A percentile compares a stretch with the other conserved stretches of the same genome.
phyloP scores from a whole-genome alignment of 306 rosid species.

The Styphnolobium japonicum region DNA sequence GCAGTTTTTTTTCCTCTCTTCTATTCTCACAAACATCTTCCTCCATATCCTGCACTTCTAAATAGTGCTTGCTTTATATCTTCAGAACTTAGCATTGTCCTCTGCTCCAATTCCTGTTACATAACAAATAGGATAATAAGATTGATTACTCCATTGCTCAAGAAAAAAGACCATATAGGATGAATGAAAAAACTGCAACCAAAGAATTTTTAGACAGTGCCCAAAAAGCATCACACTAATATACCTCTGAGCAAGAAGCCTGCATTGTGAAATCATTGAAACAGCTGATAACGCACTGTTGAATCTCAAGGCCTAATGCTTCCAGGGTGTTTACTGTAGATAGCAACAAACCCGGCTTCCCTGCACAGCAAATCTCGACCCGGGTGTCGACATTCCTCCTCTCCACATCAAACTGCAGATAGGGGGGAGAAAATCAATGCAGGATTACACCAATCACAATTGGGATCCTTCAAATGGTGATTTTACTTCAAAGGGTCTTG shows the following conservation, averaged over 20 bases:
- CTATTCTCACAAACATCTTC: conserved; percentile 52
- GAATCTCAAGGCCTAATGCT: conserved; percentile 76
- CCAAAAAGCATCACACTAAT: not conserved
- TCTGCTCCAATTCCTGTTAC: conserved; percentile 51
- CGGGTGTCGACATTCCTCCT: conserved; percentile 55
- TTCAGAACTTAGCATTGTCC: conserved; percentile 37
- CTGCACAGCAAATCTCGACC: conserved; percentile 75
- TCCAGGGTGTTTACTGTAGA: conserved; percentile 69
- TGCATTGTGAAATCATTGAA: conserved; percentile 85
- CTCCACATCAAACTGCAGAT: conserved; percentile 73
- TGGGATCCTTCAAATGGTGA: not conserved
- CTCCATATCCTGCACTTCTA: conserved; percentile 82
- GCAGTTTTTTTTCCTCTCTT: not conserved
- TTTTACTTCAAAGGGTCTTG: not conserved
- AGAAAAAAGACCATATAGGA: not conserved
- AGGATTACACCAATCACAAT: not conserved
- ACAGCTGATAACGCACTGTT: conserved; percentile 79
- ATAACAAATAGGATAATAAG: not conserved
- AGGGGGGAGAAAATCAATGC: not conserved
- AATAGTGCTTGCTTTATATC: conserved; percentile 74
- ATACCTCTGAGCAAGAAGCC: conserved; percentile 85
- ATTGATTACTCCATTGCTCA: not conserved
- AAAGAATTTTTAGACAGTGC: not conserved
- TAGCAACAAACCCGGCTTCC: conserved; percentile 73
- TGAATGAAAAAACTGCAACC: not conserved